Evolutionary conservation across 2,329 filamentous ascomycete species (phyloP).

Genomic region (Tolypocladium endophyticum): DNA sequence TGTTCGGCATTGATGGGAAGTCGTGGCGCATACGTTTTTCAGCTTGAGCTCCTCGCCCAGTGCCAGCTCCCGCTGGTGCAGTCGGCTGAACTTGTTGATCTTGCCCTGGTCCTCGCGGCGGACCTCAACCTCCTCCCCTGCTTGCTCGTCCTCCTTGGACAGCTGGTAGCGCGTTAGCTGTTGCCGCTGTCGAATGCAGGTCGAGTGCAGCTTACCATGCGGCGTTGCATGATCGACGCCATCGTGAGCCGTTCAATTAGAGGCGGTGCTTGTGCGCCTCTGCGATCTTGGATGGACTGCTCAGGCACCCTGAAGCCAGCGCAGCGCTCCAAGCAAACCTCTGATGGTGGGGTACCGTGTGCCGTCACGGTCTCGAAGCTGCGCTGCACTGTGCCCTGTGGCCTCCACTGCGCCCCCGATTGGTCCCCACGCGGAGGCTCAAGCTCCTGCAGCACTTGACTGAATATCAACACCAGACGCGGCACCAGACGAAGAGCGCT

Average conservation of each 20-base stretch:
- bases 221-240: slow-evolving; percentile 43
- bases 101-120: slow-evolving; percentile 96
- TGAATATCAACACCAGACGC: background rate
- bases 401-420: background rate
- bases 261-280: background rate
- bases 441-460: background rate
- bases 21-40: slow-evolving; percentile 54
- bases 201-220: slow-evolving; percentile 37
- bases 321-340: background rate
- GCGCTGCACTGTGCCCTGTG: background rate
- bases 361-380: background rate
- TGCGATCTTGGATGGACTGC: background rate
- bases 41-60: slow-evolving; percentile 71
- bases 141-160: slow-evolving; percentile 83
- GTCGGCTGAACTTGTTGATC: slow-evolving; percentile 93
- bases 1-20: background rate
- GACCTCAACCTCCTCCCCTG: slow-evolving; percentile 80
- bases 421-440: background rate
- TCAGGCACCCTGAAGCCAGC: background rate
- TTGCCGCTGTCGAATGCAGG: background rate
- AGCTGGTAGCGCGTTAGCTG: slow-evolving; percentile 46
- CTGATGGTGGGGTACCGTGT: background rate
- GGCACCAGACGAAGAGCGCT: background rate
- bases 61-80: slow-evolving; percentile 75
- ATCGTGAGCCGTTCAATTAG: slow-evolving; percentile 15